Conservation (phyloP, 306 rosid genomes). For the Fagus crenata region DNA sequence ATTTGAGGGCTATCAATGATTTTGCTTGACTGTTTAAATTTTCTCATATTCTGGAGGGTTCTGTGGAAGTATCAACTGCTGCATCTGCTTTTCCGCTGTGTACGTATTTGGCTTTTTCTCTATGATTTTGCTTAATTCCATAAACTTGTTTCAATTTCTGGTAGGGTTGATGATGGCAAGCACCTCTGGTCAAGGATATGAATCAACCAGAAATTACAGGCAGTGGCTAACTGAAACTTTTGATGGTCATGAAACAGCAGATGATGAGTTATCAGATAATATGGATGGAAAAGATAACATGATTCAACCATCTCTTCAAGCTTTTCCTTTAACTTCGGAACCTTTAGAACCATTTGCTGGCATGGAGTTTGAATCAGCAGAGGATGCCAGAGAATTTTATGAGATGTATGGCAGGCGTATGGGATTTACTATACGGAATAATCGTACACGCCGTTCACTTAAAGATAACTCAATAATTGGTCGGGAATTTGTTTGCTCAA, state of each 20-base stretch:
- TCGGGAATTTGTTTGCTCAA: slow-evolving; percentile 33
- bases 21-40: background rate
- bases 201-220: slow-evolving; percentile 19
- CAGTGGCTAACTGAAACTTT: slow-evolving; percentile 25
- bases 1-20: background rate
- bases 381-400: slow-evolving; percentile 24
- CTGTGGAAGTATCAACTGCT: background rate
- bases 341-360: slow-evolving; percentile 19
- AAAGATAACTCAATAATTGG: slow-evolving; percentile 28
- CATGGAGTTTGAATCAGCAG: slow-evolving; percentile 27
- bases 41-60: background rate
- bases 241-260: slow-evolving; percentile 23
- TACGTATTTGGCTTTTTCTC: background rate
- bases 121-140: background rate
- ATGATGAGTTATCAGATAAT: slow-evolving; percentile 19
- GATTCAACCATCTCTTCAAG: slow-evolving; percentile 24
- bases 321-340: slow-evolving; percentile 6
- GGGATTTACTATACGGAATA: slow-evolving; percentile 28
- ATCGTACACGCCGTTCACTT: slow-evolving; percentile 27
- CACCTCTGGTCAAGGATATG: slow-evolving; percentile 20
- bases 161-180: slow-evolving; percentile 24
- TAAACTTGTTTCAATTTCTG: slow-evolving; percentile 1
- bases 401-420: slow-evolving; percentile 26
- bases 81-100: background rate
- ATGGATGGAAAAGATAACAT: slow-evolving; percentile 9